Evolutionary conservation across 2,329 filamentous ascomycete species (phyloP), one percentile per base, ranked within the genome.

Genomic region (Coniella lustricola): DNA sequence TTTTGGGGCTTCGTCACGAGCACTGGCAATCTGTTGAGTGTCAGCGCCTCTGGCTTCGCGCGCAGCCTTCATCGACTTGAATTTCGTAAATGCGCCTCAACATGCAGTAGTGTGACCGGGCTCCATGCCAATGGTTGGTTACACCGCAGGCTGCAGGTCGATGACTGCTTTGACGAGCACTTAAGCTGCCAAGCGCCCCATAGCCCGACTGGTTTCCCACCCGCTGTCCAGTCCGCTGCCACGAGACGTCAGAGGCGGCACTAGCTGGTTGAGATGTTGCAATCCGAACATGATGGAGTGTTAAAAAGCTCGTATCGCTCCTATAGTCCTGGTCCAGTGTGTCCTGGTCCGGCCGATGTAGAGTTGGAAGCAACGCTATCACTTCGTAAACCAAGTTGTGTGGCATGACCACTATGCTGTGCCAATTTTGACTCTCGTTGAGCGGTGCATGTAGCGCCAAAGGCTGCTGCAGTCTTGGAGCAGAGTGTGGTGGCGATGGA

Each of bases 111-210:
- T 38, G 46, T 10, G 38, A 34, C 33, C 48, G 21, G 42, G 36
- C 43, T 29, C 43, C 25, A 22, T 18, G 4, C 31, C 34, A 13
- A 37, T 20, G 41, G 32, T 44, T 42, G 50, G 50, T 50, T 50
- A 25, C 50, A 52, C 39, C 50, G 50, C 50, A 52, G 44, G 20
- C 29, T 50, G 50, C 44, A 50, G 44, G 31, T 44, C 17, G n/a
- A 32, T 16, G 37, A 31, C 42, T 31, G 39, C 44, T 36, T n/a
- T 32, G 38, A 44, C 46, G 34, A 22, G 37, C 33, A 37, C 39
- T 31, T 16, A 17, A n/a, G n/a, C n/a, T n/a, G n/a, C n/a, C n/a
- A n/a, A n/a, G n/a, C n/a, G n/a, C n/a, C n/a, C n/a, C n/a, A n/a
- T n/a, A n/a, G n/a, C n/a, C n/a, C n/a, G n/a, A n/a, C n/a, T n/a